Base-by-base conservation (phyloP, 805 yeast species). In the Pichia heedii region DNA sequence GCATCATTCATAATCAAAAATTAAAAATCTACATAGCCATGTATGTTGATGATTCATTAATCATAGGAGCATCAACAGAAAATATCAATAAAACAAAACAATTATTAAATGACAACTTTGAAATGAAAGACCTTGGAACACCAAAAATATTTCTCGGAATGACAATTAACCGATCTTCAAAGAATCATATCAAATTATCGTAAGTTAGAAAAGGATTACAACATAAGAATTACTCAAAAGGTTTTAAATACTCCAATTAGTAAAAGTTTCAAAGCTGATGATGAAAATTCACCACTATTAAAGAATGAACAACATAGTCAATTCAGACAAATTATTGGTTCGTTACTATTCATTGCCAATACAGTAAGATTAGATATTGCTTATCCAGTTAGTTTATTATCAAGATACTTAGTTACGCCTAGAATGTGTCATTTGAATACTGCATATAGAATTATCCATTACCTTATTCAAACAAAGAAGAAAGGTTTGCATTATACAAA, bases 311-410 rank as follows among this genome's bases (percentile, higher is more conserved):
- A 39, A 19, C 38, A 37, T 22, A 13, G 16, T 5, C 15, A 30
- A 27, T 47, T 36, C 20, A 22, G 46, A 29, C 29, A 35, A 30
- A 20, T 42, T 4, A 37, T 44, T 18, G 42, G 50, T 15, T 35
- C 39, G 3, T 24, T 42, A 20, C 13, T 32, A 35, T 47, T 18
- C 20, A 26, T 42, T 13, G 43, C 46, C 4, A 45, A 40, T 20
- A 42, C 48, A 15, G 46, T 42, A 18, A 39, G 44, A 27, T n/a
- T 35, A 21, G 46, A 44, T 24, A 40, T 47, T 16, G 18, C 41
- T 20, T 46, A 33, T 24, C 19, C 40, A 11, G 37, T 40, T 16
- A 37, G 37, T 12, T 6, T 34, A 3, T 18, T 43, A 20, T 42
- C 46, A 16, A 26, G 36, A 22, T 19, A 36, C 12, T 8, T 33